A percentile compares a stretch with the other conserved stretches of the same genome.
These are phyloP conservation scores for Zymoseptoria ardabiliae DNA, from an alignment of 2,329 filamentous ascomycete genomes.

Conservation along the genomic window DNA sequence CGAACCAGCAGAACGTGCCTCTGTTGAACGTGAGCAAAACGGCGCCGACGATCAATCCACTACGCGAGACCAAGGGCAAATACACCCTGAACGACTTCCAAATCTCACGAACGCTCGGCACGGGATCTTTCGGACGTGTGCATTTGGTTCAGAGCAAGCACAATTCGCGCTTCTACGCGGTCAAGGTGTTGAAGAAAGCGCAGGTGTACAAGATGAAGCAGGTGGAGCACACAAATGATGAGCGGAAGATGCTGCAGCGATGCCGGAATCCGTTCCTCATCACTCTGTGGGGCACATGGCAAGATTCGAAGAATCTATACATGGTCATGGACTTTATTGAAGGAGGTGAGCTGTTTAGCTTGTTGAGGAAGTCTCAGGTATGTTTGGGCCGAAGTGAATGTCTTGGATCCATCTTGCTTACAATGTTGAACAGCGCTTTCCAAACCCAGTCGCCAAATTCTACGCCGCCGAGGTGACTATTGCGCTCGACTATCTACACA, in stretches of 20 bases:
- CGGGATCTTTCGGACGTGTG: slow-evolving; percentile 92
- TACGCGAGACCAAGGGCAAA: slow-evolving; percentile 85
- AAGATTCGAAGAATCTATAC: slow-evolving; percentile 90
- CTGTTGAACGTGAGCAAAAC: slow-evolving; percentile 29
- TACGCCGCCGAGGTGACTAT: slow-evolving; percentile 96
- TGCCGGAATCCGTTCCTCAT: slow-evolving; percentile 98
- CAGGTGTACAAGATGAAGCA: slow-evolving; percentile 99
- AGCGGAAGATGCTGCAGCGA: slow-evolving; percentile 88
- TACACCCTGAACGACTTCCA: slow-evolving; percentile 89
- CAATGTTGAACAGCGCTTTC: slow-evolving; percentile 66
- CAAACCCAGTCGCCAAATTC: slow-evolving; percentile 97
- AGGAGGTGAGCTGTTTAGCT: slow-evolving; percentile 91
- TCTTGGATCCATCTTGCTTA: not conserved
- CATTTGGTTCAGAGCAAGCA: slow-evolving; percentile 96
- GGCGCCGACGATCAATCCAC: slow-evolving; percentile 27
- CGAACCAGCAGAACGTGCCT: slow-evolving; percentile 33
- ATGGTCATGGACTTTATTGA: slow-evolving; percentile 99
- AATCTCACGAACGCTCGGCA: slow-evolving; percentile 84
- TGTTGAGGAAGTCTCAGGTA: slow-evolving; percentile 82
- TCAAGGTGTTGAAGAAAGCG: slow-evolving; percentile 97
- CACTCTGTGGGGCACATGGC: slow-evolving; percentile 96
- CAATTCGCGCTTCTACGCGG: slow-evolving; percentile 95
- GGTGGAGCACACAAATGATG: slow-evolving; percentile 98
- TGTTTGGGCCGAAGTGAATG: slow-evolving; percentile 39
- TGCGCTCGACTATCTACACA: slow-evolving; percentile 90